A percentile compares a stretch with the other conserved stretches of the same genome.
Evolutionary conservation across 345 rosid species (phyloP).

Genomic region (Physaria fendleri): DNA sequence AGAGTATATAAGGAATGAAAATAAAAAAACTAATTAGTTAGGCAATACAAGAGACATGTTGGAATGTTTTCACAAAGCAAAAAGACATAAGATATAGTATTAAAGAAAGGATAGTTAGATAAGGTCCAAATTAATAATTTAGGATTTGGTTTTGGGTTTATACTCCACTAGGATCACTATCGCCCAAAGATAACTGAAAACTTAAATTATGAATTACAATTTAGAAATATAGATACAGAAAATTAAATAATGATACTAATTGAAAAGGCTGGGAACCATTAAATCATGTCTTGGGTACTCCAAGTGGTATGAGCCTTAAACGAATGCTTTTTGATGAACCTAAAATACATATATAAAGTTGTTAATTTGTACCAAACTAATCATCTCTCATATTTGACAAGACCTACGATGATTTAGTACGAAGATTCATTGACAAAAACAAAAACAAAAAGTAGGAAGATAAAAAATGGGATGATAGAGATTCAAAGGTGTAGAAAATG

Average conservation of each 20-base stretch:
- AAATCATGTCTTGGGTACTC: conserved; percentile 26
- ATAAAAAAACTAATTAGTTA: not conserved
- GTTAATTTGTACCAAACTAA: too few relatives aligned
- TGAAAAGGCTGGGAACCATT: conserved; percentile 25
- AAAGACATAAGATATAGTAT: not conserved
- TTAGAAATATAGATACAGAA: not conserved
- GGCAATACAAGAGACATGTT: not conserved
- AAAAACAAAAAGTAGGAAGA: too few relatives aligned
- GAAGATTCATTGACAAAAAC: too few relatives aligned
- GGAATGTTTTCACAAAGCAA: too few relatives aligned
- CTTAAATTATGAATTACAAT: not conserved
- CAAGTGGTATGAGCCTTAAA: conserved; percentile 11
- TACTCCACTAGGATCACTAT: conserved; percentile 25
- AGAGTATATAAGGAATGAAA: too few relatives aligned
- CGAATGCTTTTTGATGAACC: too few relatives aligned
- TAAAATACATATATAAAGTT: too few relatives aligned
- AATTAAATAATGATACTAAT: conserved; percentile 13
- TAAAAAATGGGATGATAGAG: too few relatives aligned
- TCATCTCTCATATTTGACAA: too few relatives aligned
- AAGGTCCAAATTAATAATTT: not conserved
- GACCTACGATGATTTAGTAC: too few relatives aligned
- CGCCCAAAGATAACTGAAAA: conserved; percentile 24
- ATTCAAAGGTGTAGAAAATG: too few relatives aligned
- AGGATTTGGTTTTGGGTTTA: conserved; percentile 19
- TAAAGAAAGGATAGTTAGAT: conserved; percentile 15